Percentiles rank a stretch among this genome's conserved stretches.
phyloP scores from a whole-genome alignment of 345 rosid species.

The Hypericum perforatum region DNA sequence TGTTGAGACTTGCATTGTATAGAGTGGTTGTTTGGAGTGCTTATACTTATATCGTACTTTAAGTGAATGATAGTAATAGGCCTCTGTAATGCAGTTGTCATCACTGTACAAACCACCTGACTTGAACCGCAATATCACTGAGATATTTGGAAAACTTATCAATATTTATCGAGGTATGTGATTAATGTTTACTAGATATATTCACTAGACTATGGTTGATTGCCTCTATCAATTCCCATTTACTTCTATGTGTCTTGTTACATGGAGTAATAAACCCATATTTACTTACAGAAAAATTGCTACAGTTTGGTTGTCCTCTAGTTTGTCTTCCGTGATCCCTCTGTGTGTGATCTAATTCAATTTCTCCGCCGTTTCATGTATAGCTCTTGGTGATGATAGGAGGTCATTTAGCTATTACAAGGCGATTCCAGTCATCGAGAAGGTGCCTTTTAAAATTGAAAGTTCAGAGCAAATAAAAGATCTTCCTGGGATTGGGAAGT shows the following conservation, averaged over 20 bases:
- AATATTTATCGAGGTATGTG: constrained; percentile 71
- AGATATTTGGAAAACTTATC: constrained; percentile 82
- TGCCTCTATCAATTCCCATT: background rate
- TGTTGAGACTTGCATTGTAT: too few relatives aligned
- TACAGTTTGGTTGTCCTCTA: background rate
- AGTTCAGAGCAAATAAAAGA: constrained; percentile 72
- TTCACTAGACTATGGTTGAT: too few relatives aligned
- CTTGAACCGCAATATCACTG: constrained; percentile 66
- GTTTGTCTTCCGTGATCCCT: background rate
- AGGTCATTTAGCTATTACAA: constrained; percentile 92
- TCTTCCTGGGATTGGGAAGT: constrained; percentile 88
- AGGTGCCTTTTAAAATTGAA: constrained; percentile 72
- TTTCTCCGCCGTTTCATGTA: constrained; percentile 13
- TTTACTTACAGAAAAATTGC: too few relatives aligned
- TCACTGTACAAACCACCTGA: constrained; percentile 64
- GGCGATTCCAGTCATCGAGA: constrained; percentile 79
- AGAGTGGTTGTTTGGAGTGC: too few relatives aligned
- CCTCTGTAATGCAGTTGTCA: constrained; percentile 30
- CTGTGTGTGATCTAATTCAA: constrained; percentile 9
- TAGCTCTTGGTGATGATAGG: constrained; percentile 92
- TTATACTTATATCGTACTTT: too few relatives aligned
- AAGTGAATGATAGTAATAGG: constrained; percentile 1
- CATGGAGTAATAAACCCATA: too few relatives aligned
- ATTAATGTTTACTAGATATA: background rate
- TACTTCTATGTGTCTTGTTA: background rate